Evolutionary conservation across 2,329 filamentous ascomycete species (phyloP).

Genomic region (Trichoderma pleuroti): DNA sequence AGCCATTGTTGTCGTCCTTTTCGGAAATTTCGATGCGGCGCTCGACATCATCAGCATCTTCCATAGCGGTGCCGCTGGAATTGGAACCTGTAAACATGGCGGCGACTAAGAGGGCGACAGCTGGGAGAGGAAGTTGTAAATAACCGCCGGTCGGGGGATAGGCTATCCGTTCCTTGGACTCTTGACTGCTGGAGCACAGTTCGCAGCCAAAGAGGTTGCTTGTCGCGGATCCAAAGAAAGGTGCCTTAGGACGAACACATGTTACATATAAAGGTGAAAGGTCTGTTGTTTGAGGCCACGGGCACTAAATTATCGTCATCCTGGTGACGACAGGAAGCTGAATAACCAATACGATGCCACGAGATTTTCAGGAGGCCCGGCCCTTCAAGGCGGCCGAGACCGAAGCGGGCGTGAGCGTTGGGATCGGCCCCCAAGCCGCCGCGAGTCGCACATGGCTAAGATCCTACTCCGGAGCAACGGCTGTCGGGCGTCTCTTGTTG

Average conservation of each 20-base stretch:
- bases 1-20: neutral
- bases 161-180: neutral
- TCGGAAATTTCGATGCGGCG: neutral
- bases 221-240: neutral
- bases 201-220: neutral
- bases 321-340: neutral
- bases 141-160: neutral
- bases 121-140: neutral
- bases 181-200: neutral
- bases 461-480: neutral
- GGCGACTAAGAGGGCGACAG: neutral
- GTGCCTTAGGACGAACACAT: neutral
- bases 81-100: neutral
- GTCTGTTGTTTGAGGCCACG: neutral
- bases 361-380: conserved; percentile 11
- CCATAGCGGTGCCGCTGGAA: conserved; percentile 7
- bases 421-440: neutral
- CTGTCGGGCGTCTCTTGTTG: neutral
- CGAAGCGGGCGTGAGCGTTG: neutral
- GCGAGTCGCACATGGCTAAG: neutral
- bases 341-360: neutral
- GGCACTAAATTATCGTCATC: neutral
- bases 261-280: neutral
- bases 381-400: conserved; percentile 11
- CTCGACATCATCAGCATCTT: neutral